Evolutionary conservation across 768 basidiomycete species (phyloP).

Genomic region (Suillus cothurnatus): DNA sequence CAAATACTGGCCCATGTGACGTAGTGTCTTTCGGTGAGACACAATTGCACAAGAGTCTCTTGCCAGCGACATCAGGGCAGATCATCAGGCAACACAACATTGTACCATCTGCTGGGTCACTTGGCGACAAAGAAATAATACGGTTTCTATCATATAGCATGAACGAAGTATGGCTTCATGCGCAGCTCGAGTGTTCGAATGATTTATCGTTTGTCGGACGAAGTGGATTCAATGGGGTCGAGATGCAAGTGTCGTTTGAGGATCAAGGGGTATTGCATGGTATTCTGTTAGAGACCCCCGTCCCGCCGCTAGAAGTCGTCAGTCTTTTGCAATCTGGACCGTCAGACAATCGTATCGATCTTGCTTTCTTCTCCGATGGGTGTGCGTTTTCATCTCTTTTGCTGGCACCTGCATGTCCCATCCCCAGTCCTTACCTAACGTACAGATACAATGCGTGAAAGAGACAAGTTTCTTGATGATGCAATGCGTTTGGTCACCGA

Average conservation of each 20-base stretch:
- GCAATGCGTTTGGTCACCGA: slow-evolving; percentile 67
- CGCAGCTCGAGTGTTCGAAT: slow-evolving; percentile 26
- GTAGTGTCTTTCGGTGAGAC: neutral
- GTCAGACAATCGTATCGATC: slow-evolving; percentile 65
- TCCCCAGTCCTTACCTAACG: slow-evolving; percentile 2
- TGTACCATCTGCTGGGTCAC: neutral
- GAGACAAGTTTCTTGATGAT: slow-evolving; percentile 65
- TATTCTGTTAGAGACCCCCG: slow-evolving; percentile 13
- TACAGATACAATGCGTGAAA: slow-evolving; percentile 58
- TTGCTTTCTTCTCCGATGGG: slow-evolving; percentile 79
- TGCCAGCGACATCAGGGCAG: neutral
- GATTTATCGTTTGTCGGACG: slow-evolving; percentile 18
- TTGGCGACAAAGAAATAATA: neutral
- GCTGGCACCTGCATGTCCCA: neutral
- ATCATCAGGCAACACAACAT: neutral
- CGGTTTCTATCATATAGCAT: slow-evolving; percentile 1
- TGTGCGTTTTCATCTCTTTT: slow-evolving; percentile 48
- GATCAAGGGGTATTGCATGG: neutral
- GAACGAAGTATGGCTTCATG: slow-evolving; percentile 9
- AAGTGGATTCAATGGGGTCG: neutral
- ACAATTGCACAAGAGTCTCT: slow-evolving; percentile 1
- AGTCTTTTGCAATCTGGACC: slow-evolving; percentile 65
- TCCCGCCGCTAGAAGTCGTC: slow-evolving; percentile 53
- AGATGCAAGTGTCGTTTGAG: slow-evolving; percentile 12
- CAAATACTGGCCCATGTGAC: neutral